A percentile compares a stretch with the other conserved stretches of the same genome.
These are phyloP conservation scores for Groenewaldozyma salmanticensis DNA, from an alignment of 805 yeast species.

Conservation along the genomic window DNA sequence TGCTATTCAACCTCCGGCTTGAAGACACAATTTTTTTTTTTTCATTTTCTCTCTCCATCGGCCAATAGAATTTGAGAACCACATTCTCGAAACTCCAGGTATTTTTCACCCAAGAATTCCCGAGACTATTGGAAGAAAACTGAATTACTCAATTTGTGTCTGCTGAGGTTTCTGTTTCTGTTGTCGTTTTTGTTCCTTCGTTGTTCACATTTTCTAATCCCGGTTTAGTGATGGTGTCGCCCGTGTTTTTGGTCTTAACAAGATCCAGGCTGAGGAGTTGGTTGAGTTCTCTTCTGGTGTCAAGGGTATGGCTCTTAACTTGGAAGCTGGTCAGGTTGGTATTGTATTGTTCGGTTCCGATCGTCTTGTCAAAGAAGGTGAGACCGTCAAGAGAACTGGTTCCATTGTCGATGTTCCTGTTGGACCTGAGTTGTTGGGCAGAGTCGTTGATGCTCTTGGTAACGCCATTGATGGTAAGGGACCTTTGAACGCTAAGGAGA, in stretches of 20 bases:
- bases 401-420: constrained; percentile 98
- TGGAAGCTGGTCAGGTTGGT: constrained; percentile 99
- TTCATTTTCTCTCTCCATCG: background rate
- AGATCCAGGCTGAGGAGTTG: constrained; percentile 99
- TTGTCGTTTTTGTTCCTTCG: no score
- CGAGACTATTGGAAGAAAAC: no score
- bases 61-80: no score
- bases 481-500: constrained; percentile 77
- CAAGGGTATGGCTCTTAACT: constrained; percentile 99
- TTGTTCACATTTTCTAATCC: no score
- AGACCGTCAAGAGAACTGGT: constrained; percentile 99
- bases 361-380: constrained; percentile 97
- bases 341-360: constrained; percentile 99
- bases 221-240: constrained; percentile 96
- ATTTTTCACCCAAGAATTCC: no score
- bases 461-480: constrained; percentile 99
- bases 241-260: constrained; percentile 99
- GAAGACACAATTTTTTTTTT: no score
- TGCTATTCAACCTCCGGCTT: no score
- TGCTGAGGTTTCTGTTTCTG: no score
- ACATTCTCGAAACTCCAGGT: no score
- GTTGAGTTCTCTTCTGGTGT: constrained; percentile 99
- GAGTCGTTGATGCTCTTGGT: constrained; percentile 99
- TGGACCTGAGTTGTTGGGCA: constrained; percentile 96
- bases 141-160: no score